Evolutionary conservation across 306 rosid species (phyloP).

Genomic region (Cicer chorassanicum): DNA sequence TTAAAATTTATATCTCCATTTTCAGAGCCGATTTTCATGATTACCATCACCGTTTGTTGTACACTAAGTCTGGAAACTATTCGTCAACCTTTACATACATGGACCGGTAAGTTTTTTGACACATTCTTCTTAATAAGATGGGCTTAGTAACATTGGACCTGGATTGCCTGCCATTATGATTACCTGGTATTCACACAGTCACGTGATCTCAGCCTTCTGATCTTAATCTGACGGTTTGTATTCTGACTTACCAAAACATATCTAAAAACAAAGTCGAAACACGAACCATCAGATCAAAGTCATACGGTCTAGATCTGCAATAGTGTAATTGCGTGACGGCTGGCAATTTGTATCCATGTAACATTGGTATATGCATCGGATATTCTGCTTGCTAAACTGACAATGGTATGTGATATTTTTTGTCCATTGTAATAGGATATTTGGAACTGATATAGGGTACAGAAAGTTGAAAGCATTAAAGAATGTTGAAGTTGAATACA

Average conservation of each 20-base stretch:
- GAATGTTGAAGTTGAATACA: conserved; percentile 51
- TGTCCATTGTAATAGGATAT: conserved; percentile 57
- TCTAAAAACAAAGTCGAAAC: neutral
- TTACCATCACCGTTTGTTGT: conserved; percentile 92
- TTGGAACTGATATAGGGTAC: conserved; percentile 87
- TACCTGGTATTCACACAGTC: neutral
- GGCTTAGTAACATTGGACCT: neutral
- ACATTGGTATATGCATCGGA: neutral
- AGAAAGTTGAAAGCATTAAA: conserved; percentile 73
- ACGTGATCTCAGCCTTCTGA: neutral
- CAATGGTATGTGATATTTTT: neutral
- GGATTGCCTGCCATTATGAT: neutral
- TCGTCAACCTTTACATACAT: conserved; percentile 92
- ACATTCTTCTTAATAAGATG: neutral
- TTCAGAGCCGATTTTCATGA: conserved; percentile 93
- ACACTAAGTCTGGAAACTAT: conserved; percentile 94
- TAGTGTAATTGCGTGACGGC: neutral
- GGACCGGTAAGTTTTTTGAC: conserved; percentile 64
- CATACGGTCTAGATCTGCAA: neutral
- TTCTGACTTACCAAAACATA: neutral
- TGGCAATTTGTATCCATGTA: neutral
- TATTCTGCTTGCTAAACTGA: conserved; percentile 23
- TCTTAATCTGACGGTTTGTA: conserved; percentile 3
- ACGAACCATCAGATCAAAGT: neutral
- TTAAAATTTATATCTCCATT: conserved; percentile 43